Base-by-base conservation (phyloP, 2,329 filamentous ascomycete species). In the Ophiognomonia clavigignenti-juglandacearum region DNA sequence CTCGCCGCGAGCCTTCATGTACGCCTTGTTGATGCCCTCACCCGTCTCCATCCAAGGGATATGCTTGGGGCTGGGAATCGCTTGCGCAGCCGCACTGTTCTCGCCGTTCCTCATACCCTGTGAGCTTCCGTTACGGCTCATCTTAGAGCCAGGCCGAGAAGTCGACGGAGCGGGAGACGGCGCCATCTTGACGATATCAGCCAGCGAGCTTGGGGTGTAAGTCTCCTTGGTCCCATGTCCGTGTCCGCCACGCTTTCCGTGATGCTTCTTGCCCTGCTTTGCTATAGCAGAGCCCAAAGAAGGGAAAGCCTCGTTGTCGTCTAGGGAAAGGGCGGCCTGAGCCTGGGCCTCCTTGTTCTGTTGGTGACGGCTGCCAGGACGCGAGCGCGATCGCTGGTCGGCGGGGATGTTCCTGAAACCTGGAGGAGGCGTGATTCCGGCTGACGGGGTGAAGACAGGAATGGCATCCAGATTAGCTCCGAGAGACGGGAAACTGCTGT, bases 21-120 rank as follows among this genome's bases (percentile, higher is more conserved):
- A 98, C 20, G 89, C 85, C 66, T 91, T 90, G 65, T 98, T 97
- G 54, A 88, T 88, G 54, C 81, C 82, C 44, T 92, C 84, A 19
- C 93, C 93, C 3, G 93, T 97, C 66, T 96, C 92, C 4, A 97
- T 72, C 93, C 93, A 98, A 1, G 93, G 93, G 39, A 98, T 89
- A 57, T 96, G 87, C 61, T 93, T 89, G 9, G 93, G 93, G 48
- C 83, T 82, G 16, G 88, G 80, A 47, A 98, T 97, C 2, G 88
- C 84, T 63, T 88, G 84, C 14, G 90, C 87, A 24, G 89, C 84
- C 22, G 80, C 76, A 61, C 85, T 93, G 59, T 92, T 88, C 64
- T 96, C 88, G 18, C 82, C 80, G 53, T 77, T 80, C 44, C 80
- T 80, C 39, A 80, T 72, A 47, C 76, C 83, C 10, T 77, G 77